These are phyloP conservation scores for Pseudovirgaria hyperparasitica DNA, from an alignment of 2,329 filamentous ascomycete species.

Conservation along the genomic window DNA sequence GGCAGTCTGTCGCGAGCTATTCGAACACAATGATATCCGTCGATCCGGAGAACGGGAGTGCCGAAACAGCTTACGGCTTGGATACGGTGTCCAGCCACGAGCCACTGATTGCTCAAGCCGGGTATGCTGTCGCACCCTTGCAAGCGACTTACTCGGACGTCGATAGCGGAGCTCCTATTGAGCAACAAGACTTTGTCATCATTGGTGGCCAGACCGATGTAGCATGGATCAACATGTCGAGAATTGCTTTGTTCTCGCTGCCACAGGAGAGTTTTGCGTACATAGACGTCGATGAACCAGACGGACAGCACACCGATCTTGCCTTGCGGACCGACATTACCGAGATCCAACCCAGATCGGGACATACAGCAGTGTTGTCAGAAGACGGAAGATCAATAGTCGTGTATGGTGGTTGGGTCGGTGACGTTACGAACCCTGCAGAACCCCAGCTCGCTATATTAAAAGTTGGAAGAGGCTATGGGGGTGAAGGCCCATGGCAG, in stretches of 20 bases:
- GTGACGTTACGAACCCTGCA: slow-evolving; percentile 62
- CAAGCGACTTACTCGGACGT: slow-evolving; percentile 56
- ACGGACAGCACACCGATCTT: slow-evolving; percentile 41
- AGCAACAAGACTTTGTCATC: slow-evolving; percentile 67
- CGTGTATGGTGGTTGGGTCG: slow-evolving; percentile 86
- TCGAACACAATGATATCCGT: slow-evolving; percentile 66
- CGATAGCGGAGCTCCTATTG: slow-evolving; percentile 48
- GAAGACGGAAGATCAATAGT: slow-evolving; percentile 67
- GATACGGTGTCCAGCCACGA: slow-evolving; percentile 41
- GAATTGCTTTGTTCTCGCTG: slow-evolving; percentile 73
- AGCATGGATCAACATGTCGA: slow-evolving; percentile 91
- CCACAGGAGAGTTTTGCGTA: slow-evolving; percentile 84
- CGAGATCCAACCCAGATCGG: slow-evolving; percentile 66
- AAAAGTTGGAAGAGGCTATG: slow-evolving; percentile 61
- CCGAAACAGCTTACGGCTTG: slow-evolving; percentile 31
- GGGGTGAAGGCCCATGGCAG: slow-evolving; percentile 47
- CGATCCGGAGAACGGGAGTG: slow-evolving; percentile 27
- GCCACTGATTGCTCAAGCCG: slow-evolving; percentile 67
- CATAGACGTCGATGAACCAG: slow-evolving; percentile 46
- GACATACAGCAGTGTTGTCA: slow-evolving; percentile 73
- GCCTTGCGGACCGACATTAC: slow-evolving; percentile 33
- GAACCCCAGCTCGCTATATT: slow-evolving; percentile 71
- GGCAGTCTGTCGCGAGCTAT: slow-evolving; percentile 62
- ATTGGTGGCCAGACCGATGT: slow-evolving; percentile 72
- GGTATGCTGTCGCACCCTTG: slow-evolving; percentile 70